These are phyloP conservation scores for Polygonum maritimum DNA, from an alignment of 148 eudicot species.

Conservation along the genomic window DNA sequence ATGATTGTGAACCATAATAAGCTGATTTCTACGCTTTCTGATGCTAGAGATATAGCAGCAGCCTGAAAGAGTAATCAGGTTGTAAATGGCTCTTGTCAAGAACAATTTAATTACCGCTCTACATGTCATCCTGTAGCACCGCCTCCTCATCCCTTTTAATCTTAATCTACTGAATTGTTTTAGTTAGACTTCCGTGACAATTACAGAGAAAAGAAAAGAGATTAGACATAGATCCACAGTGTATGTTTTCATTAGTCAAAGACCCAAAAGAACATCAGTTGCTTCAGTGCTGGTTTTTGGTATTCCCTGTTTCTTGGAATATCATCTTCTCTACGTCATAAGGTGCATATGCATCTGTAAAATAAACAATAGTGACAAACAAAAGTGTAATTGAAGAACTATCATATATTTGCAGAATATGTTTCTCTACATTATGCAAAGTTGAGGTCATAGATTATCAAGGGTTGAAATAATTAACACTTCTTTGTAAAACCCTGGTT, in stretches of 20 bases:
- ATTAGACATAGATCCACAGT: background rate
- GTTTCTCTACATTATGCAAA: background rate
- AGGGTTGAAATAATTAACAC: background rate
- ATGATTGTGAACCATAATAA: background rate
- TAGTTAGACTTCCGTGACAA: background rate
- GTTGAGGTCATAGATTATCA: background rate
- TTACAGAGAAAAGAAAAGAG: background rate
- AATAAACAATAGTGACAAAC: background rate
- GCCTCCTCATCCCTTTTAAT: background rate
- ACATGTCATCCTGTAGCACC: background rate
- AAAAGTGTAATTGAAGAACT: background rate
- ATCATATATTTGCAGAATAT: background rate
- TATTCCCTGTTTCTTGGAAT: background rate
- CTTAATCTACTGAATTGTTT: background rate
- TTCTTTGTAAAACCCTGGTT: background rate
- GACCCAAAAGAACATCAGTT: background rate
- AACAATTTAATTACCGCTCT: background rate
- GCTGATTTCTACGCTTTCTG: background rate
- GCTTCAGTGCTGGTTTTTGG: background rate
- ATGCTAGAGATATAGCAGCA: background rate
- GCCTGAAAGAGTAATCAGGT: background rate
- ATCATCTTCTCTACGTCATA: background rate
- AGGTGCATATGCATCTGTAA: background rate
- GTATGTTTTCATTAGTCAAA: background rate
- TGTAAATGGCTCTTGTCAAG: background rate